Evolutionary conservation across 2,329 filamentous ascomycete genomes (phyloP).

Genomic region (Myriangium duriaei): DNA sequence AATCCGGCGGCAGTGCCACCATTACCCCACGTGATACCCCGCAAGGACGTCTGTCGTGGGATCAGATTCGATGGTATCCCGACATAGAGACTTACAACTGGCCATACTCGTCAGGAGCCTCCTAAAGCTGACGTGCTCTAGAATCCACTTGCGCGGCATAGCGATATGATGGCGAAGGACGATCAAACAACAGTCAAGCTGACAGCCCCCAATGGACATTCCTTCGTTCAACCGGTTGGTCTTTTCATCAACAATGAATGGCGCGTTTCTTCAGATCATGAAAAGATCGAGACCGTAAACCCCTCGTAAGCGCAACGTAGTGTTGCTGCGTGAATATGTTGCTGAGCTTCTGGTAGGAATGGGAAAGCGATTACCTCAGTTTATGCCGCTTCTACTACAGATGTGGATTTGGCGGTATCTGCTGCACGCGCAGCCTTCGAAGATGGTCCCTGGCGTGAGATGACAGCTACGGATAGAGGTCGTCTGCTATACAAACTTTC

Average conservation of each 20-base stretch:
- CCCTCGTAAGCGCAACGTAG: constrained; percentile 42
- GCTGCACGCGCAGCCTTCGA: constrained; percentile 59
- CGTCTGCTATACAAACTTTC: constrained; percentile 57
- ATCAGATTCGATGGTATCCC: no score
- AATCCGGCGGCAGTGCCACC: no score
- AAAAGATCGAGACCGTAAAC: constrained; percentile 55
- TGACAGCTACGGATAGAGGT: constrained; percentile 56
- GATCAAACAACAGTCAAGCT: constrained; percentile 49
- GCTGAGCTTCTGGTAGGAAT: constrained; percentile 26
- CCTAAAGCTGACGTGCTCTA: no score
- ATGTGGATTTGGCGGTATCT: constrained; percentile 57
- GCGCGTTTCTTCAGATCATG: constrained; percentile 51
- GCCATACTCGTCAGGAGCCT: no score
- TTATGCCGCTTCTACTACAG: constrained; percentile 51
- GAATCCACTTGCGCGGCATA: no score
- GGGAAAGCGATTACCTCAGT: constrained; percentile 60
- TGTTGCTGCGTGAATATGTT: neutral
- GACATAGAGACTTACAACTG: no score
- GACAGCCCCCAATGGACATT: constrained; percentile 61
- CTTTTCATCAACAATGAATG: constrained; percentile 79
- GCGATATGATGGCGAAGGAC: no score
- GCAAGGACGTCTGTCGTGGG: no score
- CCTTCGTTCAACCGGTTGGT: constrained; percentile 61
- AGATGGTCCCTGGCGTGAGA: constrained; percentile 53
- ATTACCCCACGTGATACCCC: no score